These are phyloP conservation scores for Geranium brycei DNA, from an alignment of 345 rosid species.

Conservation along the genomic window DNA sequence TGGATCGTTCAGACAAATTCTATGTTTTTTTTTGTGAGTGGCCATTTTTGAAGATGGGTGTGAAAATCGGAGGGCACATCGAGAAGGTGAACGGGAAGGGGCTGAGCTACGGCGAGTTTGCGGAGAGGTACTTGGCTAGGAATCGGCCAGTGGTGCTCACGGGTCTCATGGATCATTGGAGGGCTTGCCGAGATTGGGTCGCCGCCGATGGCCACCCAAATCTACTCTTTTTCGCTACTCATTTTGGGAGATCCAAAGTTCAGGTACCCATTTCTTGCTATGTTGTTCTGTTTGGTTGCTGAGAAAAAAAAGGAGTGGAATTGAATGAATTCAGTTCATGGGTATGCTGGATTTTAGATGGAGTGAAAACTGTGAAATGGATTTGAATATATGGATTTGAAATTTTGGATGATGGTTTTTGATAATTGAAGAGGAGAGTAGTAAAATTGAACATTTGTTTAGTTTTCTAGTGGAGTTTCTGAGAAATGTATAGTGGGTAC, in stretches of 20 bases:
- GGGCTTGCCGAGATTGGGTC: conserved; percentile 75
- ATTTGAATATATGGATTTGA: no score
- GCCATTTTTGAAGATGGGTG: conserved; percentile 28
- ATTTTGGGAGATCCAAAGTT: conserved; percentile 62
- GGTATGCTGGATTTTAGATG: background rate
- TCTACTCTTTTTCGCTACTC: conserved; percentile 47
- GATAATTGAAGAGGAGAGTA: no score
- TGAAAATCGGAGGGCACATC: conserved; percentile 44
- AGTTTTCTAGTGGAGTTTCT: no score
- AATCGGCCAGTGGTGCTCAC: conserved; percentile 66
- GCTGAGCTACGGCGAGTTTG: conserved; percentile 48
- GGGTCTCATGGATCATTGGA: conserved; percentile 71
- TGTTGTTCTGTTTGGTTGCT: background rate
- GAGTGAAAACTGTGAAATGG: background rate
- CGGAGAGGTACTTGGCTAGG: conserved; percentile 45
- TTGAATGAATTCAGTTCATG: background rate
- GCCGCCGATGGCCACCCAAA: conserved; percentile 37
- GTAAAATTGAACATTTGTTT: no score
- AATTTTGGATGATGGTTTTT: no score
- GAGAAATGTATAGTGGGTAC: no score
- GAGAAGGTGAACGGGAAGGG: conserved; percentile 61
- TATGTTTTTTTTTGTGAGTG: no score
- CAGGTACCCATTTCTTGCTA: conserved; percentile 34
- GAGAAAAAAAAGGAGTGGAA: no score
- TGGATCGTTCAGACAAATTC: no score